Evolutionary conservation across 441 rosid species (phyloP).

Genomic region (Pelargonium cotyledonis): DNA sequence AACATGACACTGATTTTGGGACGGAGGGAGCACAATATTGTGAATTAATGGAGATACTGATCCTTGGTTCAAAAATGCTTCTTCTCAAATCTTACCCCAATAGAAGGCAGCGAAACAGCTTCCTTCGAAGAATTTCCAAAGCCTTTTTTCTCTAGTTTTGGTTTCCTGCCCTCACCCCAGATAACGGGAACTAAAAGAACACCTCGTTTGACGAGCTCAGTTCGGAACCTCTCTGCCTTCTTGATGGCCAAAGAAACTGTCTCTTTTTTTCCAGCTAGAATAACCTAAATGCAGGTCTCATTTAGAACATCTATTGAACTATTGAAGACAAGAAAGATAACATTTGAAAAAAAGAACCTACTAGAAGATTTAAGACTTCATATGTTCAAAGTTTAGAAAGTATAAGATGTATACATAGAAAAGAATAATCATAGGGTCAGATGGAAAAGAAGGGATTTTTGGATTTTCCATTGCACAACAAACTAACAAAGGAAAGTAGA

Average conservation of each 20-base stretch:
- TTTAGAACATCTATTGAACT: constrained; percentile 18
- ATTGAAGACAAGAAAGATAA: constrained; percentile 1
- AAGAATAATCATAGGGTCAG: too few relatives aligned
- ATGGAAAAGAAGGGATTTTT: too few relatives aligned
- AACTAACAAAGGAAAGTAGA: background rate
- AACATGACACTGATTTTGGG: too few relatives aligned
- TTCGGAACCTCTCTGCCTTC: constrained; percentile 78
- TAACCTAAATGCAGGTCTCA: constrained; percentile 44
- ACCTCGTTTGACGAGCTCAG: constrained; percentile 79
- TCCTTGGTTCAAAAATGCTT: background rate
- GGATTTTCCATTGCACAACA: too few relatives aligned
- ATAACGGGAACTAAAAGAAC: constrained; percentile 81
- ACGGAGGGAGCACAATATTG: too few relatives aligned
- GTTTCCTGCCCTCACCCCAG: constrained; percentile 62
- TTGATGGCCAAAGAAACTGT: constrained; percentile 55
- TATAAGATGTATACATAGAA: too few relatives aligned
- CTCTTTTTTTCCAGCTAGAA: constrained; percentile 83
- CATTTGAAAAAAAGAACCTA: background rate
- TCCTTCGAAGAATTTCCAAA: constrained; percentile 58
- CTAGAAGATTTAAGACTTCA: background rate
- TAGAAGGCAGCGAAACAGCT: constrained; percentile 67
- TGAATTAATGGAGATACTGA: too few relatives aligned
- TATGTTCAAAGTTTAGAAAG: background rate
- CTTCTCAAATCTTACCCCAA: constrained; percentile 51
- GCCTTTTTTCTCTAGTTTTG: constrained; percentile 63